A percentile compares a stretch with the other conserved stretches of the same genome.
Conservation (phyloP, 495 filamentous ascomycete genomes). For the Neurospora tetraspora region DNA sequence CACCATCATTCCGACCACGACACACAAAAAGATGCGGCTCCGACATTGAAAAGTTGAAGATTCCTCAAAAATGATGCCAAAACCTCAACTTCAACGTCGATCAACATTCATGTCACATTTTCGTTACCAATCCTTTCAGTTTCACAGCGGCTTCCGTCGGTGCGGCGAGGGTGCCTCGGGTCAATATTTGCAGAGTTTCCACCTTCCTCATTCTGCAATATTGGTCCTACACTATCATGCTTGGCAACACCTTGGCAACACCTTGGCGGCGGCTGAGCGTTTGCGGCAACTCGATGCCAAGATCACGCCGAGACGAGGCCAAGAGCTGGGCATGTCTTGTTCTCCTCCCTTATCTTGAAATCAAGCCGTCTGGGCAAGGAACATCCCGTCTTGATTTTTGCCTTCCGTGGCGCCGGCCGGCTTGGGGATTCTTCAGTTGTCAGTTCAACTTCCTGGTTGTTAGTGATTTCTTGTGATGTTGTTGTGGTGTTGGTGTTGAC, state of each 20-base stretch:
- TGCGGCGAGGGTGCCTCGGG: not conserved
- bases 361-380: not conserved
- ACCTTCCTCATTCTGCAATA: not conserved
- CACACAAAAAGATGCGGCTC: not conserved
- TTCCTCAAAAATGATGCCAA: not conserved
- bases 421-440: not conserved
- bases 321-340: not conserved
- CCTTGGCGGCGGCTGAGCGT: not conserved
- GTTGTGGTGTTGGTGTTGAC: not conserved
- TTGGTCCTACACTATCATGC: not conserved
- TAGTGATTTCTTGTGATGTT: not conserved
- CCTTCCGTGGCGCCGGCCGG: not conserved
- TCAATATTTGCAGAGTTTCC: not conserved
- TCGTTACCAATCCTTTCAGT: not conserved
- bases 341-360: not conserved
- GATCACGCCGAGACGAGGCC: not conserved
- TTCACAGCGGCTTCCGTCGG: not conserved
- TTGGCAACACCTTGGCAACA: not conserved
- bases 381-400: not conserved
- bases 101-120: not conserved
- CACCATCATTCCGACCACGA: not conserved
- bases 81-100: not conserved
- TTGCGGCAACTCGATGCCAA: not conserved
- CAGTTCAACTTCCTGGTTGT: not conserved
- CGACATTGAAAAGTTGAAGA: not conserved